Conservation (phyloP, 768 basidiomycete species). For the Serendipita sp. region DNA sequence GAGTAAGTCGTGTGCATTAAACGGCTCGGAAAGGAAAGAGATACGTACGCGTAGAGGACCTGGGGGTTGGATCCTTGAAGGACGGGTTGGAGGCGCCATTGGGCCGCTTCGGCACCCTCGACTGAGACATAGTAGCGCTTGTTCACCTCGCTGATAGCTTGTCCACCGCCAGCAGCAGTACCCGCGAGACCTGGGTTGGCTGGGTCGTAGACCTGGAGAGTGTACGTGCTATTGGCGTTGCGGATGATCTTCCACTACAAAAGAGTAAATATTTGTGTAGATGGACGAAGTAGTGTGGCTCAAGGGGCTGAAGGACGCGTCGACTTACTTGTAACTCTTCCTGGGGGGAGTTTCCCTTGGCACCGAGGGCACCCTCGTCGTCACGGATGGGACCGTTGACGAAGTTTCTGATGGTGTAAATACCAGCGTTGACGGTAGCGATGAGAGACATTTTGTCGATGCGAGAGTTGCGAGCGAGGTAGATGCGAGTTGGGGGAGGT, state of each 20-base stretch:
- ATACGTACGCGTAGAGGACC: not conserved
- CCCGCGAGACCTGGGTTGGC: not conserved
- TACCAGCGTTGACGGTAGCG: not conserved
- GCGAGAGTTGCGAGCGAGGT: too few species aligned
- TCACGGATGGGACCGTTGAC: not conserved
- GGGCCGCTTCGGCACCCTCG: not conserved
- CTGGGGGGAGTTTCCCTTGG: not conserved
- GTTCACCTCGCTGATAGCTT: not conserved
- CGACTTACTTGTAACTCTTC: not conserved
- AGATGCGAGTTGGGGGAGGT: too few species aligned
- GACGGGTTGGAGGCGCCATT: not conserved
- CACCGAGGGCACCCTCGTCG: not conserved
- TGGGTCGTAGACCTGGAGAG: not conserved
- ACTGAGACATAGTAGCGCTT: not conserved
- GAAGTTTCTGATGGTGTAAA: not conserved
- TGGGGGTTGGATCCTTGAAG: not conserved
- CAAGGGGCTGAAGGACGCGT: not conserved
- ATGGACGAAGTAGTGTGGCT: not conserved
- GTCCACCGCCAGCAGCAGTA: not conserved
- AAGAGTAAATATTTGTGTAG: not conserved
- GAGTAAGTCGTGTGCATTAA: not conserved
- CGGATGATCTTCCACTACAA: not conserved
- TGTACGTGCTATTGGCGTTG: not conserved
- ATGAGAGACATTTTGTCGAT: not conserved
- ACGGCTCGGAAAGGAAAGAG: not conserved